These are phyloP conservation scores for Chlorella vulgaris DNA, from an alignment of 139 green algal species.

Conservation along the genomic window DNA sequence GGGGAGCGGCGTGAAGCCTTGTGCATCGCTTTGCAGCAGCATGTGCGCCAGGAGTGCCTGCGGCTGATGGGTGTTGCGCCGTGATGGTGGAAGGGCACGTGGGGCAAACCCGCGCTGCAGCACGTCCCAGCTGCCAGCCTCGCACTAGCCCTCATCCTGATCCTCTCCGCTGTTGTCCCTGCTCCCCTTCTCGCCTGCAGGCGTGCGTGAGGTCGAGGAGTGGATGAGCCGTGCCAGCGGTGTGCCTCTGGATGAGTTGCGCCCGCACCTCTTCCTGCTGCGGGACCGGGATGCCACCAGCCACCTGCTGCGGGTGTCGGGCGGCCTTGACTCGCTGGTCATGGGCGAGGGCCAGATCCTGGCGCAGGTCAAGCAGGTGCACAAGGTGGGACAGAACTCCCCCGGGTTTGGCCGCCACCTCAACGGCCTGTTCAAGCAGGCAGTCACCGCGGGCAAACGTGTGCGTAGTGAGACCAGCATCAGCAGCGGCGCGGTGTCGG, in stretches of 20 bases:
- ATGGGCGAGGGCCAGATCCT: slow-evolving; percentile 99
- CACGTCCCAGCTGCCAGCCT: background rate
- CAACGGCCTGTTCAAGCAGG: slow-evolving; percentile 99
- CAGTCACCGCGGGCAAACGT: slow-evolving; percentile 96
- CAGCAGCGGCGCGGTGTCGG: slow-evolving; percentile 90
- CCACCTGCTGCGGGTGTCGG: slow-evolving; percentile 94
- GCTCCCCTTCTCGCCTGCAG: slow-evolving; percentile 27
- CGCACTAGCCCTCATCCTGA: background rate
- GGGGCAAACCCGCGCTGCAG: no score
- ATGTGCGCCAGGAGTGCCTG: background rate
- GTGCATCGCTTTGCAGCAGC: background rate
- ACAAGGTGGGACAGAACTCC: slow-evolving; percentile 92
- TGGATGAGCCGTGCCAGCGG: slow-evolving; percentile 94
- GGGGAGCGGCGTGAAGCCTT: no score
- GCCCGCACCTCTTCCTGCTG: slow-evolving; percentile 96
- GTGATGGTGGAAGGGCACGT: no score
- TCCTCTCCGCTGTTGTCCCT: background rate
- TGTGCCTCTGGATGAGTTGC: slow-evolving; percentile 91
- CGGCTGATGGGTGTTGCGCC: no score
- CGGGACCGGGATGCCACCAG: slow-evolving; percentile 94
- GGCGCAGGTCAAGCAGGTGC: slow-evolving; percentile 94
- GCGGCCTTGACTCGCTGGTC: slow-evolving; percentile 96
- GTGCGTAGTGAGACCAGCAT: slow-evolving; percentile 97
- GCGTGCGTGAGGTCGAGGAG: slow-evolving; percentile 95
- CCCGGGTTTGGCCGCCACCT: slow-evolving; percentile 96